Conservation (phyloP, 768 basidiomycete species). For the Naematelia aurantialba region DNA sequence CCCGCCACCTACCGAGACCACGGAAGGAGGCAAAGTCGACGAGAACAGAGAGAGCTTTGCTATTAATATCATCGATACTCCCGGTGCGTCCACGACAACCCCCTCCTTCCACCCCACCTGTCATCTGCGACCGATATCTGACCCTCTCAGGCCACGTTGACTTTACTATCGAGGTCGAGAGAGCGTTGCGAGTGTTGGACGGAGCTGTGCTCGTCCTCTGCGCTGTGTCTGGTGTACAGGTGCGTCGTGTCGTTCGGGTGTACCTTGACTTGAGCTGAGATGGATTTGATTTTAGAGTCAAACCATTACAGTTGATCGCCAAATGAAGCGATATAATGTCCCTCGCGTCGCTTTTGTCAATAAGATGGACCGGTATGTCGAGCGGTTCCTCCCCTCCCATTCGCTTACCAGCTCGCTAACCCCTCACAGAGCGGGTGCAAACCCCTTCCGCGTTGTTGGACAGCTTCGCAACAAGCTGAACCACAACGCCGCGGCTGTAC, state of each 20-base stretch:
- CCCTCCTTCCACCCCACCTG: too few species aligned
- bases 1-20: conserved; percentile 52
- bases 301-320: conserved; percentile 97
- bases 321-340: conserved; percentile 96
- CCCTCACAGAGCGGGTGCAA: conserved; percentile 75
- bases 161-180: conserved; percentile 98
- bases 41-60: conserved; percentile 71
- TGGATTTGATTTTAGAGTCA: conserved; percentile 63
- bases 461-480: conserved; percentile 89
- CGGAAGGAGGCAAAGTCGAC: conserved; percentile 10
- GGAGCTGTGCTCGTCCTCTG: conserved; percentile 95
- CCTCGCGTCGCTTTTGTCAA: conserved; percentile 95
- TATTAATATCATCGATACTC: conserved; percentile 98
- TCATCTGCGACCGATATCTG: too few species aligned
- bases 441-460: conserved; percentile 89
- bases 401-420: background rate
- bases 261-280: background rate
- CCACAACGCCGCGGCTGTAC: conserved; percentile 89
- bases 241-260: conserved; percentile 42
- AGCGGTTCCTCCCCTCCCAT: background rate
- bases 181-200: conserved; percentile 90
- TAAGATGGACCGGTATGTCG: conserved; percentile 86
- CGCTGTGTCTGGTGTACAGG: conserved; percentile 94
- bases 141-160: conserved; percentile 75
- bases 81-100: conserved; percentile 68